Evolutionary conservation across 2,329 filamentous ascomycete genomes (phyloP).

Genomic region (Paecilomyces variotii): DNA sequence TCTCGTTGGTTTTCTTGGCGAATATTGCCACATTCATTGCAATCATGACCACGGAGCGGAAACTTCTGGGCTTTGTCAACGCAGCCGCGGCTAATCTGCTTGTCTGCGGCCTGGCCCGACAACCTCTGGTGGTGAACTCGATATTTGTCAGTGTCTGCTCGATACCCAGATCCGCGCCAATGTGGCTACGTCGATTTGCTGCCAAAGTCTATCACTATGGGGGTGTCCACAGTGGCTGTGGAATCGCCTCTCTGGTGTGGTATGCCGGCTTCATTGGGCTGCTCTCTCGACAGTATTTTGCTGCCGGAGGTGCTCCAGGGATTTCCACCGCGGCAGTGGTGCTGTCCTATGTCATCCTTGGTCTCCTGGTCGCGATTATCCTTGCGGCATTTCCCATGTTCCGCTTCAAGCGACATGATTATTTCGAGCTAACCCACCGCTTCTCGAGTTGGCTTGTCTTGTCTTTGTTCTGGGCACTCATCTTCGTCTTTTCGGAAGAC

Average conservation of each 20-base stretch:
- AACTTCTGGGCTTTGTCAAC: constrained; percentile 32
- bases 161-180: constrained; percentile 38
- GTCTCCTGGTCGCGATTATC: constrained; percentile 53
- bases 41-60: constrained; percentile 27
- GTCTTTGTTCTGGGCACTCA: constrained; percentile 57
- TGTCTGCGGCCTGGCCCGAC: constrained; percentile 41
- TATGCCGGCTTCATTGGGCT: constrained; percentile 31
- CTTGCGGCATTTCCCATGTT: constrained; percentile 56
- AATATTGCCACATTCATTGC: constrained; percentile 32
- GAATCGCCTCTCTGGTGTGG: constrained; percentile 42
- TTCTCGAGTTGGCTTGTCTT: constrained; percentile 65
- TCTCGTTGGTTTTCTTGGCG: constrained; percentile 31
- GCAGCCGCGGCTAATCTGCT: constrained; percentile 40
- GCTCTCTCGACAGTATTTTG: constrained; percentile 26
- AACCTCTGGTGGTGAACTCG: constrained; percentile 47
- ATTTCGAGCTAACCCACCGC: constrained; percentile 64
- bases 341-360: constrained; percentile 51
- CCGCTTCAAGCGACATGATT: constrained; percentile 56
- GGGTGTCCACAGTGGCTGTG: constrained; percentile 47
- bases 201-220: constrained; percentile 48
- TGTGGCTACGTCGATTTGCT: constrained; percentile 37
- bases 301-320: constrained; percentile 8
- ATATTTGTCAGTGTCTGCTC: constrained; percentile 40
- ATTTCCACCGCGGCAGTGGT: constrained; percentile 37
- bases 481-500: constrained; percentile 47